Conservation (phyloP, 2,329 filamentous ascomycete species). For the Escovopsis sp. region DNA sequence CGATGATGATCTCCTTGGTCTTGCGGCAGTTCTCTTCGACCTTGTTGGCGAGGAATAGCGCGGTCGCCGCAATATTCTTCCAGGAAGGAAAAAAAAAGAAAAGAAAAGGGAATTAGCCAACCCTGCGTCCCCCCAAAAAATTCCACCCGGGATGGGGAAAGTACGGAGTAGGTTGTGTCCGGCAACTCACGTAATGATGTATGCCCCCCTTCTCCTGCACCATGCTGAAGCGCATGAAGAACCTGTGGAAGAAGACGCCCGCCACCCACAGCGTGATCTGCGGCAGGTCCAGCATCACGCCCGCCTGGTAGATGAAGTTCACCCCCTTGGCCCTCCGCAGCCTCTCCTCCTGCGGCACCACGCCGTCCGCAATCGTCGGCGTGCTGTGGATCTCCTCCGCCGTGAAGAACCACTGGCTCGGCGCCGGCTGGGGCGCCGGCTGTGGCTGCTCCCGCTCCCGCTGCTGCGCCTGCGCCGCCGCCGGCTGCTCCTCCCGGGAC, state of each 20-base stretch:
- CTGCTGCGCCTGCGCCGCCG: constrained; percentile 25
- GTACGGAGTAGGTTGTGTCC: no score
- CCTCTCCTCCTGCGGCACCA: constrained; percentile 63
- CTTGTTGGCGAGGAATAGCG: constrained; percentile 89
- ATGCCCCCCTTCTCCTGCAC: constrained; percentile 60
- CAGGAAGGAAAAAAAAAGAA: no score
- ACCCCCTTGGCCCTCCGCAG: constrained; percentile 76
- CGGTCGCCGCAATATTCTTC: constrained; percentile 72
- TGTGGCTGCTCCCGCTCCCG: constrained; percentile 18
- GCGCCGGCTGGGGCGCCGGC: constrained; percentile 21
- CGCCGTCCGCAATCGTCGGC: constrained; percentile 72
- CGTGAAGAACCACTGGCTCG: constrained; percentile 78
- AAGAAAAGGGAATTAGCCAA: no score
- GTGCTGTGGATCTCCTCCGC: constrained; percentile 68
- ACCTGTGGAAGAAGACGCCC: constrained; percentile 87
- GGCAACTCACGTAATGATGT: constrained; percentile 66
- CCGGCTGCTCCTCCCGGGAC: constrained; percentile 9
- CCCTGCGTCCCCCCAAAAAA: not conserved
- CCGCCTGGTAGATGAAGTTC: constrained; percentile 92
- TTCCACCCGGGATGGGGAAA: no score
- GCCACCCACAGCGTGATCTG: constrained; percentile 88
- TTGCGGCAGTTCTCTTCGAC: constrained; percentile 95
- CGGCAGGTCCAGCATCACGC: constrained; percentile 80
- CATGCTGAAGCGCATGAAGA: constrained; percentile 83
- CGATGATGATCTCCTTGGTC: constrained; percentile 86